Percentiles rank a stretch among this genome's conserved stretches.
Evolutionary conservation across 2,329 filamentous ascomycete genomes (phyloP).

Genomic region (Colletotrichum kahawae): DNA sequence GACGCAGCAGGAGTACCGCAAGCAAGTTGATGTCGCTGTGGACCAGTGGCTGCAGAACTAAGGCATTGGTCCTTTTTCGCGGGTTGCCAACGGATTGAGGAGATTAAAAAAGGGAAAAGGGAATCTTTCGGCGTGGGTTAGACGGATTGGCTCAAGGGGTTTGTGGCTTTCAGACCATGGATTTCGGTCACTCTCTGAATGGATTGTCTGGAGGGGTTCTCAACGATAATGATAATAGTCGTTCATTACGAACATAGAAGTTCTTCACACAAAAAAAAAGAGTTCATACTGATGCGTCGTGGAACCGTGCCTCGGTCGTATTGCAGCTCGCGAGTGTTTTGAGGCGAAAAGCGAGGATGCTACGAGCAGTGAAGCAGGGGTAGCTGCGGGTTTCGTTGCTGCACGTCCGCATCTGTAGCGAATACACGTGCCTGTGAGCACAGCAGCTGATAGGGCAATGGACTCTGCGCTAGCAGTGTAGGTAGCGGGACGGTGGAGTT

Average conservation of each 20-base stretch:
- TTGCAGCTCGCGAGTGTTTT: not conserved
- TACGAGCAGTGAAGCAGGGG: not conserved
- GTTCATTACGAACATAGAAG: not conserved
- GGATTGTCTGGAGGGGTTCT: not conserved
- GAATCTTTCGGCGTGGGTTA: not conserved
- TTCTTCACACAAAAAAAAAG: not conserved
- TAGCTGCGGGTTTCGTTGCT: not conserved
- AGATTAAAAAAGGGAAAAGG: not conserved
- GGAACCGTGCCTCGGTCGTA: not conserved
- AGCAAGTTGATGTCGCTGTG: conserved; percentile 72
- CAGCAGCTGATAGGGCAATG: conserved; percentile 25
- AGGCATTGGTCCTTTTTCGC: not conserved
- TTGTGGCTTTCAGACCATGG: not conserved
- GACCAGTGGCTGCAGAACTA: conserved; percentile 33
- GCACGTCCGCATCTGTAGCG: conserved; percentile 8
- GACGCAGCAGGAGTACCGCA: conserved; percentile 83
- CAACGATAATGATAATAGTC: conserved; percentile 7
- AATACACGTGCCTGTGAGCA: conserved; percentile 22
- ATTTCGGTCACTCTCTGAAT: not conserved
- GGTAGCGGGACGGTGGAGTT: conserved; percentile 4
- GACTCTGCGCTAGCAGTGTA: not conserved
- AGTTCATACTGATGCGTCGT: too few relatives aligned
- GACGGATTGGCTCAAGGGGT: not conserved
- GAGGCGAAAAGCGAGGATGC: not conserved
- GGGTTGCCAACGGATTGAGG: not conserved